These are phyloP conservation scores for Podospora tetraspora DNA, from an alignment of 495 filamentous ascomycete species.

Conservation along the genomic window DNA sequence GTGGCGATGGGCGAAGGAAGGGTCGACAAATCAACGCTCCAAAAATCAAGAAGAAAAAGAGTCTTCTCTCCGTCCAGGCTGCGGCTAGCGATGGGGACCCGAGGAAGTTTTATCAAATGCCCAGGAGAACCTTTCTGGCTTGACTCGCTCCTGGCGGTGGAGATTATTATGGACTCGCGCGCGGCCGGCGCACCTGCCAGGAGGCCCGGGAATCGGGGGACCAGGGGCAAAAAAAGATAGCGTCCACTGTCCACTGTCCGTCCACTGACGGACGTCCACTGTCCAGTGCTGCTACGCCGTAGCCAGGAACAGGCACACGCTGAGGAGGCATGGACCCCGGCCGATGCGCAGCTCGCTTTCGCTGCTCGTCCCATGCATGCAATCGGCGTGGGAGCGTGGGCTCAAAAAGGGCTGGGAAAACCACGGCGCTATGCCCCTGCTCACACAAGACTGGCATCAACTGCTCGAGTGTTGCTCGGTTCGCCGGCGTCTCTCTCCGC, in stretches of 20 bases:
- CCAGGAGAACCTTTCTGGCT: slow-evolving; percentile 4
- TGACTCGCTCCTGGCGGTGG: slow-evolving; percentile 24
- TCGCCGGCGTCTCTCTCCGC: neutral
- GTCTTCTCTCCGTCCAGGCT: neutral
- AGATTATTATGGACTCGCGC: slow-evolving; percentile 15
- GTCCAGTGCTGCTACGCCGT: neutral
- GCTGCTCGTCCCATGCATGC: slow-evolving; percentile 8
- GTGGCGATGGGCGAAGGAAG: neutral
- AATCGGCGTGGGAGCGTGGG: slow-evolving; percentile 10
- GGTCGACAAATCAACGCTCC: too few species aligned
- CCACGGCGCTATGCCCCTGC: neutral
- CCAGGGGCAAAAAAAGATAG: neutral
- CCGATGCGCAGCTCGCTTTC: slow-evolving; percentile 5
- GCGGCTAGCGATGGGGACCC: slow-evolving; percentile 2
- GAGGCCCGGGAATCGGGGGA: neutral
- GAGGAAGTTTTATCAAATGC: slow-evolving; percentile 8
- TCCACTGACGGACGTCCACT: neutral
- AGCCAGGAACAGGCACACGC: neutral
- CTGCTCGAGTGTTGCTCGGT: neutral
- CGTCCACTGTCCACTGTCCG: neutral
- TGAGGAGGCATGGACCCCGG: neutral
- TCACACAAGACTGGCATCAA: neutral
- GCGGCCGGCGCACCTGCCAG: neutral
- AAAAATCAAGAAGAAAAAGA: neutral
- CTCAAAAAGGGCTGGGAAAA: neutral